phyloP scores from a whole-genome alignment of 305 asterid genomes.

The Fraxinus platypoda region DNA sequence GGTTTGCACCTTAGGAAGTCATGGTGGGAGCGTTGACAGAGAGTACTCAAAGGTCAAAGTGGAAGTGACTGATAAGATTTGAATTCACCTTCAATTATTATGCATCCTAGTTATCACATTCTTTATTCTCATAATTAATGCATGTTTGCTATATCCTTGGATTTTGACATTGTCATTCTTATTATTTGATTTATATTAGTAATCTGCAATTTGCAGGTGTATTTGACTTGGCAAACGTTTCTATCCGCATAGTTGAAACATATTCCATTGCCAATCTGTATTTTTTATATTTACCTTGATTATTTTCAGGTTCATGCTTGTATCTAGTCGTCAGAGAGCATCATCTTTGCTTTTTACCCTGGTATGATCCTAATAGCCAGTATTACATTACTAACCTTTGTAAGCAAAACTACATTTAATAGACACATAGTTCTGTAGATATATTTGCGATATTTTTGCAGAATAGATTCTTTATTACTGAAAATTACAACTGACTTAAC shows the following conservation, averaged over 20 bases:
- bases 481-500: neutral
- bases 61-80: neutral
- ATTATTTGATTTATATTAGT: slow-evolving; percentile 15
- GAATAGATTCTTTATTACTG: neutral
- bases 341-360: slow-evolving; percentile 85
- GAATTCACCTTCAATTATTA: slow-evolving; percentile 1
- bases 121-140: neutral
- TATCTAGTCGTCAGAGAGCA: slow-evolving; percentile 73
- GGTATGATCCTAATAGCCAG: slow-evolving; percentile 51
- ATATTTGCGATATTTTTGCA: slow-evolving; percentile 3
- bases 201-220: neutral
- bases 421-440: neutral
- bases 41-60: neutral
- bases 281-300: neutral
- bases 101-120: neutral
- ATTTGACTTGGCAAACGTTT: slow-evolving; percentile 1
- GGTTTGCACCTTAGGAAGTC: neutral
- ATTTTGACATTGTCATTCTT: neutral
- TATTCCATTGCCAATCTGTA: slow-evolving; percentile 5
- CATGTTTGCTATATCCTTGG: neutral
- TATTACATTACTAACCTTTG: slow-evolving; percentile 10
- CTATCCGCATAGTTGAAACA: slow-evolving; percentile 14
- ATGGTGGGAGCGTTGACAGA: neutral
- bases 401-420: neutral
- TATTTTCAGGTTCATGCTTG: slow-evolving; percentile 83